Base-by-base conservation (phyloP, 441 rosid species). In the Isatis lusitanica region DNA sequence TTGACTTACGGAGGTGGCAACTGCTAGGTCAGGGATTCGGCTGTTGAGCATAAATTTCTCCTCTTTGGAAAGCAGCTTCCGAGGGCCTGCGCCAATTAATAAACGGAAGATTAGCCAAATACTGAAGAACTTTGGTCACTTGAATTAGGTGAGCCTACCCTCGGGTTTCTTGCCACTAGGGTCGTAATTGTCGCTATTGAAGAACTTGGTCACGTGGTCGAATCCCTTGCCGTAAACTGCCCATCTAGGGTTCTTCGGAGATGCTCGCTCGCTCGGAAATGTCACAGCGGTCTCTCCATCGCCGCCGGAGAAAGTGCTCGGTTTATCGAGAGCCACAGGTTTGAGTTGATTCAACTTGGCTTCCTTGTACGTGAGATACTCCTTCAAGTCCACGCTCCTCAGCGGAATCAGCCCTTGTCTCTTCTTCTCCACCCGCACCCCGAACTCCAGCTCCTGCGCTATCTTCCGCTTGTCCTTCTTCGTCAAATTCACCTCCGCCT, bases 201-300 rank as follows among this genome's bases (percentile, higher is more conserved):
- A 88, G 43, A 92, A 89, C 46, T 84, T 84, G 4, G 83, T 65
- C 58, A 94, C 88, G 68, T 94, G 90, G 51, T 92, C 95, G 70
- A 92, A 84, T 12, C 98, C 95, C 76, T 70, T 88, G 21, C 98
- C 97, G 64, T 90, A 94, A 46, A 92, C 98, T 0, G 92, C 97
- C 97, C 97, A 87, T 72, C 89, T 90, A 3, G 97, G 97, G 64
- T 90, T 89, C 84, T 80, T 90, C 1, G 97, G 90, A 4, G 79
- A 82, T 57, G 79, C 91, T 38, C 97, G 82, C 74, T 87, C 87
- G 61, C 77, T 75, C 9, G 82, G 67, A 68, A 66, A 42, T 62
- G 76, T 30, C 28, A 28, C 73, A 26, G 15, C 68, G 56, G 48
- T 56, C 46, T 63, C 81, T 11, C 8, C 75, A 47, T 56, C 81